These are phyloP conservation scores for Boletus subparvulus DNA, from an alignment of 768 basidiomycete genomes.

Conservation along the genomic window DNA sequence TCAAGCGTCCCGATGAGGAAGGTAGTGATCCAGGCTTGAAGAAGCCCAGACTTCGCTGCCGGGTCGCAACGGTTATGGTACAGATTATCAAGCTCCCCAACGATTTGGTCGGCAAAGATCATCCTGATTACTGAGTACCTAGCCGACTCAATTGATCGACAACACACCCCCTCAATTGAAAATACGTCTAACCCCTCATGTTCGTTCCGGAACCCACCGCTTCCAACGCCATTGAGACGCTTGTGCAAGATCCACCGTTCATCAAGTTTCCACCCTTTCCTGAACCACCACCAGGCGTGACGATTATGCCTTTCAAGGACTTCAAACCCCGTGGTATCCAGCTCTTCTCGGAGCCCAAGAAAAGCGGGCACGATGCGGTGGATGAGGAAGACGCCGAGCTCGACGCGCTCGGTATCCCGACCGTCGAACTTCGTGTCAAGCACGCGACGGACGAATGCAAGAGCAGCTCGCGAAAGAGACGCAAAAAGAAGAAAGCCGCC, in stretches of 20 bases:
- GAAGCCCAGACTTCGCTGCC: background rate
- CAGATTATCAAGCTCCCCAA: slow-evolving; percentile 15
- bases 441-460: slow-evolving; percentile 59
- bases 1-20: slow-evolving; percentile 16
- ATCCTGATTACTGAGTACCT: background rate
- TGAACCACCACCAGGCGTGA: slow-evolving; percentile 41
- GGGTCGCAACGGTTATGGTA: no score
- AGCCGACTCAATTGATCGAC: slow-evolving; percentile 19
- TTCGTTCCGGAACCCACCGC: slow-evolving; percentile 14
- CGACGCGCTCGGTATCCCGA: slow-evolving; percentile 68
- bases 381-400: slow-evolving; percentile 52
- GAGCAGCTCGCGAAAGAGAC: slow-evolving; percentile 53
- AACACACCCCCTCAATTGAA: slow-evolving; percentile 8
- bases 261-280: slow-evolving; percentile 52
- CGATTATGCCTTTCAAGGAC: slow-evolving; percentile 53
- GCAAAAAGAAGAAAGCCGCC: slow-evolving; percentile 39
- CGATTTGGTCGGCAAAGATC: slow-evolving; percentile 3
- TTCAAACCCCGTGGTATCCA: slow-evolving; percentile 61
- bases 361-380: slow-evolving; percentile 28
- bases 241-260: slow-evolving; percentile 18
- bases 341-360: slow-evolving; percentile 42
- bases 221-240: slow-evolving; percentile 9
- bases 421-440: slow-evolving; percentile 50
- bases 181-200: slow-evolving; percentile 21
- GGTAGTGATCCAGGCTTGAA: background rate